Evolutionary conservation across 1,284 basidiomycete species (phyloP), one percentile per base, ranked within the genome.

Genomic region (Leccinum solheimii): DNA sequence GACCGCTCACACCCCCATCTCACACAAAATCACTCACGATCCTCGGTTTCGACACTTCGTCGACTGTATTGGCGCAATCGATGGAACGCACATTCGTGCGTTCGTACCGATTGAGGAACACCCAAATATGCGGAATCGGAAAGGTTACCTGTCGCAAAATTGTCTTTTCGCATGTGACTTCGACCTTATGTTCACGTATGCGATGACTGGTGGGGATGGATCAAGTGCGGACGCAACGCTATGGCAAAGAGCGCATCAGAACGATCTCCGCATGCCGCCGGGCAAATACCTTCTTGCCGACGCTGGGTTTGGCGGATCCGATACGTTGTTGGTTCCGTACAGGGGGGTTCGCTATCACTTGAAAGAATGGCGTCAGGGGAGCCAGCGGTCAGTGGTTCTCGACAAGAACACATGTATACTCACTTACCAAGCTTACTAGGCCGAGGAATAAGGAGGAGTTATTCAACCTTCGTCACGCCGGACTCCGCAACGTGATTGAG

Each of bases 391-490:
- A 51, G 27, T 48, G 10, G 10, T 21, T 48, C 19, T 23, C 19
- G 9, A 48, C 45, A 48, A 48, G 45, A 48, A 48, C 32, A 34
- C 5, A 48, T n/a, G 9, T 11, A 48, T 21, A 23, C 19, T 48
- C 45, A 48, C 45, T 21, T 48, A 48, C 45, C 45, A 10, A 32
- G 10, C 10, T 2, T 23, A 23, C 30, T 48, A 56, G 64, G 5
- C 57, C 52, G 52, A 38, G 50, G 10, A 63, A 75, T 52, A 51
- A 65, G 2, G 56, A 80, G 62, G 79, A 81, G 61, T 67, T 81
- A 0, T 82, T 75, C 65, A 81, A 81, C 63, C 68, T 81, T 0
- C 64, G 67, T 81, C 61, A 77, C 81, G 59, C 70, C 67, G 0
- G 74, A 77, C 5, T 81, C 82, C 75, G 77, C 79, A n/a, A 69